Evolutionary conservation across 306 rosid genomes (phyloP).

Genomic region (Purshia tridentata): DNA sequence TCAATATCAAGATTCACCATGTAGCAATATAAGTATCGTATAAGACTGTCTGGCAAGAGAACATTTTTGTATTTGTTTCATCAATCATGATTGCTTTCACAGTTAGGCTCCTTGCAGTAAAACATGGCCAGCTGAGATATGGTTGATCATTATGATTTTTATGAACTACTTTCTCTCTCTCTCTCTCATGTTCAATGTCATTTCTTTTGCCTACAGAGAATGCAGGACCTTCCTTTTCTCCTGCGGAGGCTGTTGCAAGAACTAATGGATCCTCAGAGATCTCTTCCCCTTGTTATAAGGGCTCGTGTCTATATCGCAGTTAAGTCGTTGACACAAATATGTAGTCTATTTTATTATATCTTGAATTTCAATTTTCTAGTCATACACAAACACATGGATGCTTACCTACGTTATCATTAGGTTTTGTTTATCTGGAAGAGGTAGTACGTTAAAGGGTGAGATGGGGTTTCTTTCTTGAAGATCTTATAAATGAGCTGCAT

Average conservation of each 20-base stretch:
- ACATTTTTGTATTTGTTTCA: background rate
- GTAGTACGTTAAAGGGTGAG: background rate
- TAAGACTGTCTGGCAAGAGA: too few species aligned
- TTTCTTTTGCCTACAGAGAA: slow-evolving; percentile 44
- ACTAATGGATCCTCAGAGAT: slow-evolving; percentile 62
- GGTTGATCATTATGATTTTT: background rate
- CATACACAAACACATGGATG: background rate
- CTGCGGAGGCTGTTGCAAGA: slow-evolving; percentile 66
- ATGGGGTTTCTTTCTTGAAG: background rate
- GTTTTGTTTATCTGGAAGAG: background rate
- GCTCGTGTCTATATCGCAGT: slow-evolving; percentile 71
- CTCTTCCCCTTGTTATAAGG: slow-evolving; percentile 82
- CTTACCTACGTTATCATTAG: background rate
- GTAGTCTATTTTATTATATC: background rate
- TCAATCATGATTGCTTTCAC: background rate
- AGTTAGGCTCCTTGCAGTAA: background rate
- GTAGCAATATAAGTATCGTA: too few species aligned
- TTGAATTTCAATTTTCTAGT: background rate
- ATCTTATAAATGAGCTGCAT: background rate
- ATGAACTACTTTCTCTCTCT: background rate
- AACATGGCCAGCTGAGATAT: background rate
- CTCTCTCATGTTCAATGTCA: background rate
- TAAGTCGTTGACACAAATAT: slow-evolving; percentile 34
- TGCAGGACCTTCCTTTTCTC: slow-evolving; percentile 81
- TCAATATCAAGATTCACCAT: too few species aligned